Percentiles rank a stretch among this genome's conserved stretches.
Conservation (phyloP, 2,329 filamentous ascomycete genomes). For the Diaporthe velutina region DNA sequence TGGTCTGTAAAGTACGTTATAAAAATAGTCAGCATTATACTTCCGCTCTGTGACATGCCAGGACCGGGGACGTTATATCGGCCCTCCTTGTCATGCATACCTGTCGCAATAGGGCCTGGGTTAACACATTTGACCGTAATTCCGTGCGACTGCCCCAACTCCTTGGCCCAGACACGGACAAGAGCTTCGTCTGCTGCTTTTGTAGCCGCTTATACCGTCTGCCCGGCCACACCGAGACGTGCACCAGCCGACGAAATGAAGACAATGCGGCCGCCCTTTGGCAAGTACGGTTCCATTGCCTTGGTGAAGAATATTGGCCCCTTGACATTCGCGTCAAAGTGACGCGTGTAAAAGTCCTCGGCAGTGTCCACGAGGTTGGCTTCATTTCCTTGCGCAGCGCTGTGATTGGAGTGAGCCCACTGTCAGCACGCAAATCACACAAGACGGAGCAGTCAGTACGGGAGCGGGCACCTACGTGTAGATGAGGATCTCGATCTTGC, state of each 20-base stretch:
- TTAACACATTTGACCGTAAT: constrained; percentile 72
- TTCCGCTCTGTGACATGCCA: constrained; percentile 40
- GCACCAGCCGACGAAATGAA: neutral
- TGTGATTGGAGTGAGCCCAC: neutral
- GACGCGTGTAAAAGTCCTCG: neutral
- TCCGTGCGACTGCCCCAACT: constrained; percentile 62
- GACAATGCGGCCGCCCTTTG: neutral
- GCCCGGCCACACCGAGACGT: neutral
- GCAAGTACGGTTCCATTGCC: neutral
- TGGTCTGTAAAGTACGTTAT: neutral
- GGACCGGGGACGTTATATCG: neutral
- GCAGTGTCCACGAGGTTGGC: neutral
- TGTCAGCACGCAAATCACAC: neutral
- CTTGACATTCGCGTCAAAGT: neutral
- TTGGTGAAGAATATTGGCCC: neutral
- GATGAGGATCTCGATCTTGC: neutral
- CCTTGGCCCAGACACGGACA: constrained; percentile 72
- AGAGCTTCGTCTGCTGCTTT: constrained; percentile 73
- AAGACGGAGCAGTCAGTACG: neutral
- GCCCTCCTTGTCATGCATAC: constrained; percentile 46
- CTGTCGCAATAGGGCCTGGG: constrained; percentile 64
- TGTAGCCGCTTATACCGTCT: constrained; percentile 68
- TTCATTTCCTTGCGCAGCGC: neutral
- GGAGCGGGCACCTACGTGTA: neutral
- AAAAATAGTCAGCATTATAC: constrained; percentile 45